Conservation (phyloP, 2,329 filamentous ascomycete genomes). For the Trichoderma harzianum region DNA sequence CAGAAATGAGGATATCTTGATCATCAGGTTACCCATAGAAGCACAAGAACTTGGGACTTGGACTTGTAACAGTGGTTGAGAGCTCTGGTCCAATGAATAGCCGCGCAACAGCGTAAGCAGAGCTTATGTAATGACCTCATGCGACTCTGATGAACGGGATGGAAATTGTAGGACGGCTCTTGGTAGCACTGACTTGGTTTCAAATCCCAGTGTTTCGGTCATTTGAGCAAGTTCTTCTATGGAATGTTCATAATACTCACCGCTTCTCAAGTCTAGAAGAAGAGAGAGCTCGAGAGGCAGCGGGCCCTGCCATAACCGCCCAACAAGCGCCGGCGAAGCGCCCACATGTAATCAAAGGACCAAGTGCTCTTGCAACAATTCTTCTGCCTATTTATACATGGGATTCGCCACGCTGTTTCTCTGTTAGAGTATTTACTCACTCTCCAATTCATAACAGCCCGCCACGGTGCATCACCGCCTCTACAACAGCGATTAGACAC, state of each 20-base stretch:
- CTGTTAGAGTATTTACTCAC: not conserved
- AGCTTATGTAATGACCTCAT: not conserved
- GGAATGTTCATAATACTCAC: not conserved
- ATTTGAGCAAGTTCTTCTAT: not conserved
- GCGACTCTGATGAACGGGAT: not conserved
- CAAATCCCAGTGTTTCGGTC: not conserved
- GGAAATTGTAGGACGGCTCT: not conserved
- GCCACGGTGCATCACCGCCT: not conserved
- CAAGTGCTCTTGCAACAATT: not conserved
- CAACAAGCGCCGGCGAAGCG: not conserved
- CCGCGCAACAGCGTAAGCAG: not conserved
- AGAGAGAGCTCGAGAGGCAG: not conserved
- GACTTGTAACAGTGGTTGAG: not conserved
- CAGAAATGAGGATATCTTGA: not conserved
- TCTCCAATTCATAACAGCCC: not conserved
- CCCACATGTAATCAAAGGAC: not conserved
- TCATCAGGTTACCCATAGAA: not conserved
- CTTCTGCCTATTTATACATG: not conserved
- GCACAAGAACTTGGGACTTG: not conserved
- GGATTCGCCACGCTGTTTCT: not conserved
- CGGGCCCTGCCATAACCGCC: not conserved
- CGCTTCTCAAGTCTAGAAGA: not conserved
- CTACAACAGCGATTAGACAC: not conserved
- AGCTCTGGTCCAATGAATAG: slow-evolving; percentile 9
- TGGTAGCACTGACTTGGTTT: not conserved